Base-by-base conservation (phyloP, 306 rosid species). In the Fragaria nilgerrensis region DNA sequence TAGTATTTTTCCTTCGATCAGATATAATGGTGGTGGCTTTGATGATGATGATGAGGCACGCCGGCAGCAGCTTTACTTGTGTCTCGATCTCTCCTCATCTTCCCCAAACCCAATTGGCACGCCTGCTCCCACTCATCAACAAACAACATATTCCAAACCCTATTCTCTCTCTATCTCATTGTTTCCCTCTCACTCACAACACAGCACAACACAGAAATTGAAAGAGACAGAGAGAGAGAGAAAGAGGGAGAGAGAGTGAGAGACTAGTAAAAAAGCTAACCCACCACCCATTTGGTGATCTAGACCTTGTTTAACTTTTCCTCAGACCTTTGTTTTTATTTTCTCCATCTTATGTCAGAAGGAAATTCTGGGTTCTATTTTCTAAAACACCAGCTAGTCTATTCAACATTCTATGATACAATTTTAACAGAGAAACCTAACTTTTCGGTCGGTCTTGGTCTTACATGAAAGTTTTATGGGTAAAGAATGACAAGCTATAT, bases 61-160 rank as follows among this genome's bases (percentile, higher is more conserved):
- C 97, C 95, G 93, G 96, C 93, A 37, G 70, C 70, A 90, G 95
- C 97, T 93, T 93, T 91, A 81, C 87, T 84, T 75, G 32, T 47
- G 39, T 74, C 62, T 68, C 79, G 66, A 72, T 78, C 53, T 81
- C 82, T 86, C 81, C 80, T 80, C 85, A 22, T 75, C 80, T 82
- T 82, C 77, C 78, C 69, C 75, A 63, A 80, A 74, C 84, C 82
- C 90, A 88, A 74, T 83, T 82, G 90, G 88, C 97, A 92, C 95
- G 92, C 97, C 93, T 89, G 88, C 92, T 87, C 92, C 97, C 93
- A 92, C 97, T 89, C 83, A 85, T 77, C 74, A 78, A 61, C 75
- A 27, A 78, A 61, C 75, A 27, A 58, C 23, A 66, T 61, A 74
- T 62, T 62, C 78, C 78, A 62, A 62, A 5, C 29, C 56, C 29